These are phyloP conservation scores for Thraustotheca clavata DNA, from an alignment of 352 stramenopile species.

Conservation along the genomic window DNA sequence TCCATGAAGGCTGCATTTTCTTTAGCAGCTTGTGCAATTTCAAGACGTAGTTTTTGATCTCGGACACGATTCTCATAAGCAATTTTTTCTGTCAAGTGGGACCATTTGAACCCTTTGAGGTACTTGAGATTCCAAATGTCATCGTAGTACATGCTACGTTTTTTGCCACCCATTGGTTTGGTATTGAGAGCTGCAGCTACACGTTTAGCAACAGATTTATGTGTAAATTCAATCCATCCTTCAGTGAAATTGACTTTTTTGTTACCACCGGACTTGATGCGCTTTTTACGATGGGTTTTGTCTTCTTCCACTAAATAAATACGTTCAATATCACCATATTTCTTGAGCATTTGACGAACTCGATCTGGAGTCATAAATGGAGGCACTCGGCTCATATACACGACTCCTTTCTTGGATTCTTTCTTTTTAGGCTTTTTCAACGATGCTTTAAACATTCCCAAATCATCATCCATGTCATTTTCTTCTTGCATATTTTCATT, in stretches of 20 bases:
- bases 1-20: slow-evolving; percentile 82
- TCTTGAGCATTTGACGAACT: slow-evolving; percentile 85
- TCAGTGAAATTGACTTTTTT: slow-evolving; percentile 89
- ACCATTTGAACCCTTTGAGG: slow-evolving; percentile 98
- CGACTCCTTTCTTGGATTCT: slow-evolving; percentile 14
- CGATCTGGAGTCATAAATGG: slow-evolving; percentile 97
- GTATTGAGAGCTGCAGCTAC: slow-evolving; percentile 93
- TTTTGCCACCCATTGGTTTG: slow-evolving; percentile 87
- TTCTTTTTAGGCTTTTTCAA: slow-evolving; percentile 9
- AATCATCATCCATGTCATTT: background rate
- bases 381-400: slow-evolving; percentile 95
- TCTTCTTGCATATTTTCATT: background rate
- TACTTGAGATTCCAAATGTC: slow-evolving; percentile 99
- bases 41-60: slow-evolving; percentile 76
- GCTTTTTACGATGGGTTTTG: slow-evolving; percentile 85
- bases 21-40: slow-evolving; percentile 82
- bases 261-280: slow-evolving; percentile 83
- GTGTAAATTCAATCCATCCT: slow-evolving; percentile 98
- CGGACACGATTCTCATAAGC: slow-evolving; percentile 85
- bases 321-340: slow-evolving; percentile 90
- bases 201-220: slow-evolving; percentile 94
- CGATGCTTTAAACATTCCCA: background rate
- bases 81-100: slow-evolving; percentile 98
- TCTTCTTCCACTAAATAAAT: slow-evolving; percentile 98
- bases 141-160: slow-evolving; percentile 94